Conservation (phyloP, 345 rosid genomes). For the Hevea brasiliensis region DNA sequence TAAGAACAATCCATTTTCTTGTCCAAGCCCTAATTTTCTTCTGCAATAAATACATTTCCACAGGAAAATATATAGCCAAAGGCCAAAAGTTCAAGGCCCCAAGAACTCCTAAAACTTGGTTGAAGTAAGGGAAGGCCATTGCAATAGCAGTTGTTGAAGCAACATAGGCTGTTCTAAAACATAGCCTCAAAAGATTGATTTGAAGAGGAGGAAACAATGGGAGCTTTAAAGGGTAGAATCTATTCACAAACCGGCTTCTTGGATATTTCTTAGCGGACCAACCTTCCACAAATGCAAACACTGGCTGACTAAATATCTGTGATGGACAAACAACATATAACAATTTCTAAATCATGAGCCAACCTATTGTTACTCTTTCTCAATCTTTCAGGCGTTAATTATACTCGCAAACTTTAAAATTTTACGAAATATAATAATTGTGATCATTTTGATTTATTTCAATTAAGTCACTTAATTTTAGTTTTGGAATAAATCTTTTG, state of each 20-base stretch:
- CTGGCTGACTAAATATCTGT: constrained; percentile 67
- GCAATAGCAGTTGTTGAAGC: constrained; percentile 43
- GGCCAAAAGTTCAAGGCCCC: constrained; percentile 82
- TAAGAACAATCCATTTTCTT: constrained; percentile 46
- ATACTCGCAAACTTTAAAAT: no score
- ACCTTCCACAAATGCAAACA: constrained; percentile 60
- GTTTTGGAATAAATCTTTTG: no score
- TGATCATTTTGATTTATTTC: no score
- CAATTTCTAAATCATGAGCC: background rate
- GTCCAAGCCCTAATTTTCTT: constrained; percentile 53
- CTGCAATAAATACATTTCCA: constrained; percentile 64
- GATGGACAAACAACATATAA: constrained; percentile 5
- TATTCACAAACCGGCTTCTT: constrained; percentile 40
- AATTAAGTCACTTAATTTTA: no score
- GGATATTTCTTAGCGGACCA: constrained; percentile 46
- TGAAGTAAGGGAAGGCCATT: constrained; percentile 62
- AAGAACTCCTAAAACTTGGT: constrained; percentile 49
- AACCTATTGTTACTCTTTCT: background rate
- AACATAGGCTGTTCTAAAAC: constrained; percentile 49
- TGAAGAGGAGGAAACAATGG: constrained; percentile 35
- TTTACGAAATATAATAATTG: no score
- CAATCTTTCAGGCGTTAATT: no score
- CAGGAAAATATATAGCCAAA: constrained; percentile 56
- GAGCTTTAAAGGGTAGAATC: constrained; percentile 32
- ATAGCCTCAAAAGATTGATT: constrained; percentile 39